phyloP scores from a whole-genome alignment of 176 grass and related monocot genomes.

The Typha latifolia region DNA sequence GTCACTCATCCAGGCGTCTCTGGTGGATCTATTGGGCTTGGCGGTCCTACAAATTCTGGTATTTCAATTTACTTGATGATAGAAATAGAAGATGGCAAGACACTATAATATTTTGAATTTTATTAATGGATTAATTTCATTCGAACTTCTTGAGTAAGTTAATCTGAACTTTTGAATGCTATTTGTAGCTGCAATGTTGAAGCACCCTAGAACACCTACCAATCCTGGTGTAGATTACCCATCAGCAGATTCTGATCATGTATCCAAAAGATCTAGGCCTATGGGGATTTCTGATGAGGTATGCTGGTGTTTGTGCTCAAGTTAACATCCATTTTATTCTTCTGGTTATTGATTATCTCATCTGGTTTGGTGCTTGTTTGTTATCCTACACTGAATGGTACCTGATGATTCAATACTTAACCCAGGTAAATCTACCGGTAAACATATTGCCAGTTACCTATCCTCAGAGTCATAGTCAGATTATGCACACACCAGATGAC shows the following conservation, averaged over 20 bases:
- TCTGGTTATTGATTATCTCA: background rate
- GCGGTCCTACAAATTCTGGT: constrained; percentile 86
- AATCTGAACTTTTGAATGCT: background rate
- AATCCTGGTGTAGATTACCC: constrained; percentile 77
- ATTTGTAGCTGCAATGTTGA: constrained; percentile 63
- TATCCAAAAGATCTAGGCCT: constrained; percentile 77
- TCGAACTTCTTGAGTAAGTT: background rate
- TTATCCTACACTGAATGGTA: background rate
- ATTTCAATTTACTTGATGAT: constrained; percentile 8
- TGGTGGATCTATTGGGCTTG: constrained; percentile 86
- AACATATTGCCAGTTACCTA: constrained; percentile 18
- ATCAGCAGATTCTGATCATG: constrained; percentile 88
- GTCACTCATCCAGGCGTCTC: constrained; percentile 72
- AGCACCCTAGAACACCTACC: constrained; percentile 72
- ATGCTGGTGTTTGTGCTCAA: constrained; percentile 12
- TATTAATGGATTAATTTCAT: no score
- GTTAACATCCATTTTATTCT: constrained; percentile 16
- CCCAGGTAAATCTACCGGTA: constrained; percentile 15
- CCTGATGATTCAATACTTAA: background rate
- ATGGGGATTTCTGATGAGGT: constrained; percentile 96
- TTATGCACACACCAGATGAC: constrained; percentile 7
- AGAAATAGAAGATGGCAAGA: no score
- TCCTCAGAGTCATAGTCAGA: constrained; percentile 23
- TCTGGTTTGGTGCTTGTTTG: background rate
- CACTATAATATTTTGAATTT: background rate